Base-by-base conservation (phyloP, 2,329 filamentous ascomycete species). In the Pyrenochaeta sp. region DNA sequence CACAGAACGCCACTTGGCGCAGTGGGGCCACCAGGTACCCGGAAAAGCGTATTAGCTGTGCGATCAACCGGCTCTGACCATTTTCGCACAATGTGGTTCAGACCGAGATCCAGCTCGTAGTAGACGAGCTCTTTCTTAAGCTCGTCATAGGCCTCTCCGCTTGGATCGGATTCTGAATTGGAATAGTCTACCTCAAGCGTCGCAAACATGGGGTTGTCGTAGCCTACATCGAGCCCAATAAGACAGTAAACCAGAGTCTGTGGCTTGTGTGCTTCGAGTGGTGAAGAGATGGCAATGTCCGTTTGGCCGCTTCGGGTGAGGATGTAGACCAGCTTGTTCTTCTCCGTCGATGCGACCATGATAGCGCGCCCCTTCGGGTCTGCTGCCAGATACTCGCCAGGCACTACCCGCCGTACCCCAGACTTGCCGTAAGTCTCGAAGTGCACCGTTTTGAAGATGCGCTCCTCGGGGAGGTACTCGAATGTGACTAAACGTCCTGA, bases 301-400 rank as follows among this genome's bases (percentile, higher is more conserved):
- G 93, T 93, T 79, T 98, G 92, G 2, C 93, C 87, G 80, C 97
- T 96, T 65, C 96, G 90, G 79, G 98, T 98, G 67, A 99, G 85
- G 72, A 99, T 94, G 80, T 99, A 99, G 67, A 99, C 95, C 55
- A 99, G 90, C 82, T 99, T 99, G 82, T 98, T 99, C 86, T 99
- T 99, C 81, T 99, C 96, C 54, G 94, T 86, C 5, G 93, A 94
- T 9, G 95, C 93, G 61, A 98, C 91, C 75, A 99, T 85, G 74
- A 94, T 97, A 54, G 96, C 96, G 81, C 95, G 88, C 54, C 95
- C 95, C 79, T 97, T 97, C 28, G 95, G 95, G 73, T 99, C 95
- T 51, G 92, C 92, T 6, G 94, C 95, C 28, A 99, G 86, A 73
- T 97, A 99, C 78, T 99, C 93, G 59, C 96, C 95, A 2, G 96